A percentile compares a stretch with the other conserved stretches of the same genome.
These are phyloP conservation scores for Triticum urartu DNA, from an alignment of 176 grass and related monocot species.

Conservation along the genomic window DNA sequence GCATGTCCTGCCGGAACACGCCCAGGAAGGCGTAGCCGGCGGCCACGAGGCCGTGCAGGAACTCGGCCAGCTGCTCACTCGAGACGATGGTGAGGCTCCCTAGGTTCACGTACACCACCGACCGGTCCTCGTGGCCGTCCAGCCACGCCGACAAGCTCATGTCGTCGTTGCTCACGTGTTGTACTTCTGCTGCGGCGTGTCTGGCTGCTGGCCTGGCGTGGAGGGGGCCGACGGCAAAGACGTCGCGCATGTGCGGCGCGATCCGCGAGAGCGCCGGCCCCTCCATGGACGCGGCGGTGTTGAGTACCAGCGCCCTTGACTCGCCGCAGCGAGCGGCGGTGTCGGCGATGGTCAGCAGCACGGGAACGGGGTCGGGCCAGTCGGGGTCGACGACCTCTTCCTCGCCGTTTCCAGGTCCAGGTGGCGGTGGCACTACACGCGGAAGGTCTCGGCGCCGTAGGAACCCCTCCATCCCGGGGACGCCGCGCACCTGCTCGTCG, in stretches of 20 bases:
- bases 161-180: neutral
- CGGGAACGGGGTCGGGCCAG: neutral
- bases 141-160: neutral
- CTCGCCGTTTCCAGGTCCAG: no score
- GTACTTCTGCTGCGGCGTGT: no score
- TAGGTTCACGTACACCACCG: neutral
- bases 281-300: slow-evolving; percentile 1
- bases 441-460: neutral
- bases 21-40: neutral
- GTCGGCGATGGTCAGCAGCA: neutral
- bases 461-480: neutral
- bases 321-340: neutral
- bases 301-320: neutral
- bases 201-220: neutral
- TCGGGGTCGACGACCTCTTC: no score
- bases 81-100: neutral
- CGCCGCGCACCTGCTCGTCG: neutral
- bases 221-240: neutral
- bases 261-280: neutral
- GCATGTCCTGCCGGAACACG: neutral
- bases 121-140: neutral
- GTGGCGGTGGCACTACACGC: neutral
- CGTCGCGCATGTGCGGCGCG: neutral
- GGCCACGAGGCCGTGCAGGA: neutral
- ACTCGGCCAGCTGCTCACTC: neutral